These are phyloP conservation scores for Rhazya stricta DNA, from an alignment of 257 asterid species.

Conservation along the genomic window DNA sequence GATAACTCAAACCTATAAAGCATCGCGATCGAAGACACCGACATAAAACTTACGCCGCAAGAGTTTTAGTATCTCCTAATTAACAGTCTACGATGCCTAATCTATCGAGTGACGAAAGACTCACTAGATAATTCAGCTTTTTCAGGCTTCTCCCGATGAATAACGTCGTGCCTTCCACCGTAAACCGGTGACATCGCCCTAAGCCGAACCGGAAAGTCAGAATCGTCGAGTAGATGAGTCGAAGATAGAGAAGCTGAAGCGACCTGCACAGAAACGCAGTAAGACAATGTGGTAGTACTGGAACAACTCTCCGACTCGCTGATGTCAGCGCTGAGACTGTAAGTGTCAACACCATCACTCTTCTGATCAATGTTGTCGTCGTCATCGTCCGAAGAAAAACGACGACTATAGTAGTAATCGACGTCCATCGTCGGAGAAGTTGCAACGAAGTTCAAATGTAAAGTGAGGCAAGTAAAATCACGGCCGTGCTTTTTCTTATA, in stretches of 20 bases:
- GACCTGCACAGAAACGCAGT: constrained; percentile 22
- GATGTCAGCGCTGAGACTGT: constrained; percentile 82
- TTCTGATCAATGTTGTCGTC: constrained; percentile 27
- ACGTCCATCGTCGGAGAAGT: neutral
- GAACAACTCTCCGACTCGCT: constrained; percentile 89
- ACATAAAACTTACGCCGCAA: neutral
- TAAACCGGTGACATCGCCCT: constrained; percentile 63
- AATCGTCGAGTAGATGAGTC: constrained; percentile 27
- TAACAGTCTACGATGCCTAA: neutral
- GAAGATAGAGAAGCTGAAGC: constrained; percentile 24
- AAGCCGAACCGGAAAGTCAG: constrained; percentile 43
- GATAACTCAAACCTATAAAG: neutral
- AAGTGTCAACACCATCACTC: constrained; percentile 51
- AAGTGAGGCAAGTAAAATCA: neutral
- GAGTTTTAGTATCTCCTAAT: neutral
- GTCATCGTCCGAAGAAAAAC: neutral
- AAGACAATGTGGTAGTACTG: constrained; percentile 51
- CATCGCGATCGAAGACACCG: neutral
- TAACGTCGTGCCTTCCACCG: constrained; percentile 53
- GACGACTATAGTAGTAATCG: neutral
- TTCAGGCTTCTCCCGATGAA: constrained; percentile 37
- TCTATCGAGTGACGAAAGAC: neutral
- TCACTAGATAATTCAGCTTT: constrained; percentile 51
- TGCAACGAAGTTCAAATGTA: neutral
- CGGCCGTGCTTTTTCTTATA: neutral